Percentiles rank a stretch among this genome's conserved stretches.
phyloP scores from a whole-genome alignment of 2,329 filamentous ascomycete genomes.

The Aspergillus novoparasiticus region DNA sequence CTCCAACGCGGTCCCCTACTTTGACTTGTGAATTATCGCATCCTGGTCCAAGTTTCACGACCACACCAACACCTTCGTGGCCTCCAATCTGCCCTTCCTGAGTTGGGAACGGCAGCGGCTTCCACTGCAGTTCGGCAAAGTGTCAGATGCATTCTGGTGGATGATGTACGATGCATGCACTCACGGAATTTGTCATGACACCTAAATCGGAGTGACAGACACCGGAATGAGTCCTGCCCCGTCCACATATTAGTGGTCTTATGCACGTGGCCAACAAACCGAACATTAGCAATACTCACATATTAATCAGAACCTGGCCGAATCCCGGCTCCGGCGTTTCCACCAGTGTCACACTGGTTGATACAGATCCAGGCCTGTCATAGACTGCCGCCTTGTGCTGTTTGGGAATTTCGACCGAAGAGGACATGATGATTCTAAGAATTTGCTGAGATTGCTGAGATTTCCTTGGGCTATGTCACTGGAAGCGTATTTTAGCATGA shows the following conservation, averaged over 20 bases:
- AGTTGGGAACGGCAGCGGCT: slow-evolving; percentile 59
- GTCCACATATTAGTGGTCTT: background rate
- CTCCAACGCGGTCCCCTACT: slow-evolving; percentile 67
- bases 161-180: background rate
- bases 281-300: slow-evolving; percentile 40
- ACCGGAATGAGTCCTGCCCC: slow-evolving; percentile 58
- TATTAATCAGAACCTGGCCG: slow-evolving; percentile 63
- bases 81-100: slow-evolving; percentile 65
- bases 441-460: background rate
- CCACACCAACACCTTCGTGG: slow-evolving; percentile 67
- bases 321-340: slow-evolving; percentile 63
- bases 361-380: background rate
- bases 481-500: background rate
- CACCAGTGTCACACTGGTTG: background rate
- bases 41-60: slow-evolving; percentile 65
- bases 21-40: slow-evolving; percentile 58
- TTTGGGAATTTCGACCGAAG: background rate
- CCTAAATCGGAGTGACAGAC: slow-evolving; percentile 66
- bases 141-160: background rate
- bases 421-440: background rate
- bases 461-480: background rate
- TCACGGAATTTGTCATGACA: slow-evolving; percentile 52
- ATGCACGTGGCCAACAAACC: background rate
- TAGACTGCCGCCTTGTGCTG: slow-evolving; percentile 29
- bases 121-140: slow-evolving; percentile 44